A percentile compares a stretch with the other conserved stretches of the same genome.
Conservation (phyloP, 257 asterid genomes). For the Parsonsia alboflavescens region DNA sequence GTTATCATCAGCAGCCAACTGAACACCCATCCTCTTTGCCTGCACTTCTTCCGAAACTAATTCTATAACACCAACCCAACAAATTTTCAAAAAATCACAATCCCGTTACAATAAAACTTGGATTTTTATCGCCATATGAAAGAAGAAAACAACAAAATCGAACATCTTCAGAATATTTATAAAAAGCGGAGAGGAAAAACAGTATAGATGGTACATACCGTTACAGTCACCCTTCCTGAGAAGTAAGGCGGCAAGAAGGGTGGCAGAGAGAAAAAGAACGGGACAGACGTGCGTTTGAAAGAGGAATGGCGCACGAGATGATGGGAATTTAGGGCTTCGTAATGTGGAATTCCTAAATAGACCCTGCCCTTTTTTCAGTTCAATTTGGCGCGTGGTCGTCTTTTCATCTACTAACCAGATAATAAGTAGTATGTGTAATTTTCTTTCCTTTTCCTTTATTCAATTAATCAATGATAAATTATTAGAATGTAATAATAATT, state of each 20-base stretch:
- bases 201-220: neutral
- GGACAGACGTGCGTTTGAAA: neutral
- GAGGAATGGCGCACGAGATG: neutral
- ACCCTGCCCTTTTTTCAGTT: neutral
- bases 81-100: neutral
- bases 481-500: no score
- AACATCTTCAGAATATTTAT: neutral
- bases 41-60: neutral
- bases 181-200: neutral
- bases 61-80: neutral
- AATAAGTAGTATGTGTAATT: no score
- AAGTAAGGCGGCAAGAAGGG: neutral
- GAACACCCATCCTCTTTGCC: constrained; percentile 39
- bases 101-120: neutral
- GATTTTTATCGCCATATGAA: neutral
- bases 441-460: no score
- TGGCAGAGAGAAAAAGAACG: neutral
- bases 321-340: neutral
- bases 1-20: constrained; percentile 18
- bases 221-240: neutral
- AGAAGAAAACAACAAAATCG: neutral
- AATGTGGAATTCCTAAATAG: neutral
- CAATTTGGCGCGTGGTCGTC: neutral
- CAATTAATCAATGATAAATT: no score
- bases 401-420: neutral